phyloP scores from a whole-genome alignment of 2,329 filamentous ascomycete species.

The Lasiodiplodia theobromae region DNA sequence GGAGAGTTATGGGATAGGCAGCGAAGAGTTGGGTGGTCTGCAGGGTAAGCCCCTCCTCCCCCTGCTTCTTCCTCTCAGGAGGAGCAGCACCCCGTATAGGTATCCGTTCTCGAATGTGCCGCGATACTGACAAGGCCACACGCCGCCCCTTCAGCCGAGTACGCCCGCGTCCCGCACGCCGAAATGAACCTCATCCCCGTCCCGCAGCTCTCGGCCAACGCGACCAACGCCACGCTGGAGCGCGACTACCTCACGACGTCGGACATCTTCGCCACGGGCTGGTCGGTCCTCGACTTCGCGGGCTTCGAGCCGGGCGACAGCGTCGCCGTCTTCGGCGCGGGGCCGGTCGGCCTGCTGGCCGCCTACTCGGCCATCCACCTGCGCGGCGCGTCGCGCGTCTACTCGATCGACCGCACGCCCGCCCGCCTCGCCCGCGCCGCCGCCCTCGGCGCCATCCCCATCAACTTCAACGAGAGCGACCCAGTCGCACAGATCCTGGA shows the following conservation, averaged over 20 bases:
- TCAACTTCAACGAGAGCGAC: constrained; percentile 33
- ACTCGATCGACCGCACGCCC: constrained; percentile 31
- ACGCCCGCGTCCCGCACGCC: constrained; percentile 30
- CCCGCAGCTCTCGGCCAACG: background rate
- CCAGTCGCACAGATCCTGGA: constrained; percentile 33
- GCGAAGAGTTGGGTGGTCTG: background rate
- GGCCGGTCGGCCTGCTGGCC: constrained; percentile 33
- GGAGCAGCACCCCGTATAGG: too few relatives aligned
- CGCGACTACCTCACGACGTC: constrained; percentile 39
- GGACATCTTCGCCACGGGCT: constrained; percentile 52
- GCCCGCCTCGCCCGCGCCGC: constrained; percentile 32
- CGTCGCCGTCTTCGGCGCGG: constrained; percentile 34
- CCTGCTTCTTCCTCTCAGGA: background rate
- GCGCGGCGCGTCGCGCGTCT: constrained; percentile 12
- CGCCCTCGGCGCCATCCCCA: constrained; percentile 33
- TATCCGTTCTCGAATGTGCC: background rate
- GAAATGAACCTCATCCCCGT: constrained; percentile 26
- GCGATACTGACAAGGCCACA: background rate
- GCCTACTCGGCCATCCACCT: constrained; percentile 33
- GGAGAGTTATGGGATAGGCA: background rate
- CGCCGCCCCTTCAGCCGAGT: constrained; percentile 26
- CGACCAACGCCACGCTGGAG: constrained; percentile 9
- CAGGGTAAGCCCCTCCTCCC: background rate
- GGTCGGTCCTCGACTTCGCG: constrained; percentile 47
- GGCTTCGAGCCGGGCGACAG: constrained; percentile 48